These are phyloP conservation scores for Ilyonectria sp. DNA, from an alignment of 2,329 filamentous ascomycete species.

Conservation along the genomic window DNA sequence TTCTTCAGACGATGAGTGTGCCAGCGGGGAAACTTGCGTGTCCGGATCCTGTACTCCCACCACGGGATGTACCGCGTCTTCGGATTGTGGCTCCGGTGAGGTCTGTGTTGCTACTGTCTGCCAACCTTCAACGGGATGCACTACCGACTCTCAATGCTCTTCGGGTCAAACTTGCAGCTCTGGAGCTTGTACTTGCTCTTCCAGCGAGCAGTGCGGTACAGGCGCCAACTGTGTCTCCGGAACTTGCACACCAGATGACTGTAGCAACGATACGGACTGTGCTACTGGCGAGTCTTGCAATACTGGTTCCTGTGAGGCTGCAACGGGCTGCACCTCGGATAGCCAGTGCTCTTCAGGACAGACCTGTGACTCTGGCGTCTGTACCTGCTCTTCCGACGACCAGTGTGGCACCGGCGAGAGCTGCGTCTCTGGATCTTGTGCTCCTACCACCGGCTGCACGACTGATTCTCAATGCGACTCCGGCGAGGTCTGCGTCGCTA, in stretches of 20 bases:
- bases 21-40: too few species aligned
- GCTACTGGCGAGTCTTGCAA: not conserved
- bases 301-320: not conserved
- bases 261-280: not conserved
- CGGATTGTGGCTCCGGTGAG: too few species aligned
- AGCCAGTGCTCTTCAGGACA: not conserved
- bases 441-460: not conserved
- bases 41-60: too few species aligned
- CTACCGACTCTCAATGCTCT: not conserved
- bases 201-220: not conserved
- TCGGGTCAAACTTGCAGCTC: conserved; percentile 7
- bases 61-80: too few species aligned
- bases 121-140: too few species aligned
- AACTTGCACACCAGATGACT: not conserved
- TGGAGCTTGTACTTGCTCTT: not conserved
- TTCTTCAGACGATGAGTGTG: not conserved
- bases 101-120: too few species aligned
- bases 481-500: conserved; percentile 1
- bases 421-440: conserved; percentile 1
- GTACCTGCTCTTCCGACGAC: not conserved
- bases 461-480: not conserved
- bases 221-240: too few species aligned
- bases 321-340: conserved; percentile 3
- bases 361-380: not conserved
- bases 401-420: too few species aligned